Percentiles rank a stretch among this genome's conserved stretches.
Evolutionary conservation across 1,139 yeast species (phyloP).

Genomic region (Waltiozyma sp.): DNA sequence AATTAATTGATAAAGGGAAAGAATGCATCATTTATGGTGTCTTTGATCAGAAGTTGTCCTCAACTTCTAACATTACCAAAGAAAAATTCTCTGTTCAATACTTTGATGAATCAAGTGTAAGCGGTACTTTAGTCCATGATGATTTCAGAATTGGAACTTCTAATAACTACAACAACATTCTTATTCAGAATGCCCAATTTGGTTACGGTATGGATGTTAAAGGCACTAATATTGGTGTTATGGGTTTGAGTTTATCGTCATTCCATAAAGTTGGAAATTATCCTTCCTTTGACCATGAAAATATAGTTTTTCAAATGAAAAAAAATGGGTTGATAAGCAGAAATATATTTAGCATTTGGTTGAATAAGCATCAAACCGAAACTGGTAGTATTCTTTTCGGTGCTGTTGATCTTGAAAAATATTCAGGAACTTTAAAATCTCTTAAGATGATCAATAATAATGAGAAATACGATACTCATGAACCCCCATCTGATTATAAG

Average conservation of each 20-base stretch:
- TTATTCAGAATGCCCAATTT: slow-evolving; percentile 27
- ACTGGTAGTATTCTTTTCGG: slow-evolving; percentile 43
- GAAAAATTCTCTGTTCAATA: slow-evolving; percentile 9
- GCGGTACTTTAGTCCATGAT: slow-evolving; percentile 54
- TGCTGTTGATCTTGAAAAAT: slow-evolving; percentile 42
- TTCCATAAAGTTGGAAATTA: slow-evolving; percentile 3
- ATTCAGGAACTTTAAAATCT: slow-evolving; percentile 32
- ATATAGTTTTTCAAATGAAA: slow-evolving; percentile 44
- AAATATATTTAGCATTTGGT: slow-evolving; percentile 41
- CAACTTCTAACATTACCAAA: slow-evolving; percentile 22
- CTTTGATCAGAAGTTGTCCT: slow-evolving; percentile 24
- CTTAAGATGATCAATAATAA: slow-evolving; percentile 29
- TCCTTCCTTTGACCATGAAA: slow-evolving; percentile 27
- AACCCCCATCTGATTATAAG: slow-evolving; percentile 8
- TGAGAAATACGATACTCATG: slow-evolving; percentile 17
- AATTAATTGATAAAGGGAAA: too few species aligned
- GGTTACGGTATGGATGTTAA: slow-evolving; percentile 46
- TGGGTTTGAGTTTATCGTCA: slow-evolving; percentile 35
- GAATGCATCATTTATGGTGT: slow-evolving; percentile 28
- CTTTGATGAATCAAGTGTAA: slow-evolving; percentile 39
- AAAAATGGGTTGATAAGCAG: slow-evolving; percentile 36
- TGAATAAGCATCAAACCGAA: slow-evolving; percentile 25
- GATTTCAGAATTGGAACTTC: slow-evolving; percentile 24
- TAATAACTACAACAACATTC: slow-evolving; percentile 28
- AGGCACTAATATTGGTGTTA: slow-evolving; percentile 41